Base-by-base conservation (phyloP, 345 rosid species). In the Trapa incisa region DNA sequence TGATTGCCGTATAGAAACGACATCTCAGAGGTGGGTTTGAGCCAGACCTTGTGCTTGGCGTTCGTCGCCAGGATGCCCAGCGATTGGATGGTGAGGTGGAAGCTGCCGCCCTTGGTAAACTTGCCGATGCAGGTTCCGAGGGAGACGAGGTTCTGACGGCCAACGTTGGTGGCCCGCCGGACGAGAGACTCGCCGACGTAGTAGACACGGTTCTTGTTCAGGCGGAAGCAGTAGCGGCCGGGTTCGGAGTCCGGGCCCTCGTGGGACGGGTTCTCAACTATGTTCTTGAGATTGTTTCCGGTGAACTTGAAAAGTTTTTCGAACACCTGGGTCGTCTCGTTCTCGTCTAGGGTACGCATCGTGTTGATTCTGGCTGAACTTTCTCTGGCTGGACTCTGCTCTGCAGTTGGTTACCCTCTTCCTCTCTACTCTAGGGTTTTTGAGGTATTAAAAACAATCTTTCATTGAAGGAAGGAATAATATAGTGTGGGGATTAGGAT, bases 21-120 rank as follows among this genome's bases (percentile, higher is more conserved):
- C 98, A 87, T 90, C 75, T 90, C 96, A n/a, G 92, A 83, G 0
- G 97, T 87, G 70, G 96, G 95, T 76, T 90, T 93, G 3, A 93
- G 83, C 97, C 97, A 90, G 15, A 90, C 97, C 76, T 93, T 93
- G 78, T 88, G 94, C 70, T 84, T 82, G 11, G 96, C 88, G 68
- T 91, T 89, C 10, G 87, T 83, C n/a, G 95, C 95, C 70, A 88
- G 22, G 11, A 87, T 73, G 50, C 73, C 80, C 63, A 94, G 71
- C 5, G 87, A 71, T 68, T 86, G 88, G 45, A 89, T 73, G 11
- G 91, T 94, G 29, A 94, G 75, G 75, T 82, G 94, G 71, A 91
- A 94, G 65, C 72, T 87, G 8, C 91, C 88, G 4, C 84, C 87
- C 72, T 88, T 89, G 0, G 97, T 94, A 82, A 88, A 87, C 66